Percentiles rank a stretch among this genome's conserved stretches.
These are phyloP conservation scores for Chaetomium strumarium DNA, from an alignment of 2,329 filamentous ascomycete genomes.

Conservation along the genomic window DNA sequence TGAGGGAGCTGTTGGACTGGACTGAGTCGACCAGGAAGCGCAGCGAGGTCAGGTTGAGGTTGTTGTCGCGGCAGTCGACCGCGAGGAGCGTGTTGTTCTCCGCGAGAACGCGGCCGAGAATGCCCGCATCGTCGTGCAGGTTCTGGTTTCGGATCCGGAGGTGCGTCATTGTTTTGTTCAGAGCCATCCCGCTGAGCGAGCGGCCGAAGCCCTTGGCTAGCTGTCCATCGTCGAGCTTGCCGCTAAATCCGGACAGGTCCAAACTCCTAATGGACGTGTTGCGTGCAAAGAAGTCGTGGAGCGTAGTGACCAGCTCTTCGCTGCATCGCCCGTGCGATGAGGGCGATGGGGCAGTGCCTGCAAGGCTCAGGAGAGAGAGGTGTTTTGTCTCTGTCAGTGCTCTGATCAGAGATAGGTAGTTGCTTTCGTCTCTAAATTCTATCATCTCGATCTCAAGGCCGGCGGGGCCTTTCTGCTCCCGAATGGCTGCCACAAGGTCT, in stretches of 20 bases:
- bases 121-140: slow-evolving; percentile 47
- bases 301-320: slow-evolving; percentile 40
- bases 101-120: slow-evolving; percentile 43
- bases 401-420: slow-evolving; percentile 45
- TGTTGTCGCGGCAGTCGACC: slow-evolving; percentile 50
- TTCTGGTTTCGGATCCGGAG: slow-evolving; percentile 52
- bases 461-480: slow-evolving; percentile 42
- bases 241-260: slow-evolving; percentile 51
- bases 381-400: slow-evolving; percentile 46
- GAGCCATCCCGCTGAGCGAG: slow-evolving; percentile 34
- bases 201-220: slow-evolving; percentile 49
- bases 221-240: slow-evolving; percentile 52
- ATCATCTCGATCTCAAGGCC: slow-evolving; percentile 51
- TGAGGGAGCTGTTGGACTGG: slow-evolving; percentile 37
- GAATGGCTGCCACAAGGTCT: slow-evolving; percentile 44
- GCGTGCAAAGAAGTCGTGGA: slow-evolving; percentile 46
- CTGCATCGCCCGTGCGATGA: slow-evolving; percentile 32
- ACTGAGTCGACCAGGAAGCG: slow-evolving; percentile 42
- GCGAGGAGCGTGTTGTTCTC: slow-evolving; percentile 44
- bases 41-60: slow-evolving; percentile 47
- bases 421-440: slow-evolving; percentile 48
- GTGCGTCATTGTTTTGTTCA: slow-evolving; percentile 35
- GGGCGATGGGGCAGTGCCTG: slow-evolving; percentile 45
- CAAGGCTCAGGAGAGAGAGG: slow-evolving; percentile 48
- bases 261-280: slow-evolving; percentile 48